These are phyloP conservation scores for Mortierella sp. DNA, from an alignment of 371 early-diverging fungal species.

Conservation along the genomic window DNA sequence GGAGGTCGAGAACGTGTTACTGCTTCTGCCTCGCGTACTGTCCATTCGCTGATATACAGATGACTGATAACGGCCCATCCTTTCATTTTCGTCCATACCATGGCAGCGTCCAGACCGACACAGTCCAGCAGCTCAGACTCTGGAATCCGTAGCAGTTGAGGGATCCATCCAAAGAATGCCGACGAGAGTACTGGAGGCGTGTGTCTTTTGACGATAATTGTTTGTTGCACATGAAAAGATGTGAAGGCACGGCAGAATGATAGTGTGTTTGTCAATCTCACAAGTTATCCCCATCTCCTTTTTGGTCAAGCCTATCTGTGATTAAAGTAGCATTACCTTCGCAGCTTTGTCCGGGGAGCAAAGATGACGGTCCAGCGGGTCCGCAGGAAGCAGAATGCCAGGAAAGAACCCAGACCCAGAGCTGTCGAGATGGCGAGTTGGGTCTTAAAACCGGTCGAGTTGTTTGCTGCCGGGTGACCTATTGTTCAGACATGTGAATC, in stretches of 20 bases:
- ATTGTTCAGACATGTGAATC: not conserved
- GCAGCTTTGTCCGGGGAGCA: slow-evolving; percentile 71
- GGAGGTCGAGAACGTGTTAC: not conserved
- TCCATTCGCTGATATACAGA: not conserved
- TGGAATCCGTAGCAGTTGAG: slow-evolving; percentile 61
- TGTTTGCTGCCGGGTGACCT: slow-evolving; percentile 30
- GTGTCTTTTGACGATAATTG: slow-evolving; percentile 56
- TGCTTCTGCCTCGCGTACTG: not conserved
- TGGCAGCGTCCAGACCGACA: slow-evolving; percentile 73
- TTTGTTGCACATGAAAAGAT: not conserved
- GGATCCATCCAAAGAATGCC: slow-evolving; percentile 74
- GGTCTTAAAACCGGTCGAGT: slow-evolving; percentile 59
- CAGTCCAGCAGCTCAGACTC: slow-evolving; percentile 61
- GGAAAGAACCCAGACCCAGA: slow-evolving; percentile 61
- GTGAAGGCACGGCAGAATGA: not conserved
- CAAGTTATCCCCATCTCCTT: not conserved
- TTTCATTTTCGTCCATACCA: slow-evolving; percentile 51
- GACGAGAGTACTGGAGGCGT: slow-evolving; percentile 66
- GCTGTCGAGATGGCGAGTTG: slow-evolving; percentile 62
- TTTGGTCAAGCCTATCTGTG: too few relatives aligned
- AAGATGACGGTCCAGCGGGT: slow-evolving; percentile 69
- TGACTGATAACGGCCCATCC: not conserved
- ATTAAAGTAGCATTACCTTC: slow-evolving; percentile 58
- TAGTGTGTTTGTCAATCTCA: too few relatives aligned
- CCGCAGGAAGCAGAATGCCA: slow-evolving; percentile 67